Evolutionary conservation across 2,329 filamentous ascomycete species (phyloP).

Genomic region (Trichoderma koningii): DNA sequence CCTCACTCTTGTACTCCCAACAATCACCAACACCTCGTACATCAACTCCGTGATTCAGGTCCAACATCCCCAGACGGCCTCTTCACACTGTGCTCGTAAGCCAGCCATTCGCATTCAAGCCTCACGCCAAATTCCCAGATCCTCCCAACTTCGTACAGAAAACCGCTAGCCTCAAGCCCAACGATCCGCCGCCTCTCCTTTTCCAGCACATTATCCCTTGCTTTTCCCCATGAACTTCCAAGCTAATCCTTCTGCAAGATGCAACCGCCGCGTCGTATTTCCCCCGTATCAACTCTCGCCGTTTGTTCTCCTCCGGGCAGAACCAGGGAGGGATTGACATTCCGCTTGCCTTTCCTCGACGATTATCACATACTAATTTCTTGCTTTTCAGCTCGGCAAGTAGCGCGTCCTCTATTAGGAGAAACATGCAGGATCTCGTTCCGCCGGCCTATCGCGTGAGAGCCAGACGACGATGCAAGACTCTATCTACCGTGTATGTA

Average conservation of each 20-base stretch:
- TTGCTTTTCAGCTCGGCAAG: background rate
- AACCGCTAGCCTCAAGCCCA: background rate
- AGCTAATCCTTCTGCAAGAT: no score
- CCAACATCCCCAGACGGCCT: background rate
- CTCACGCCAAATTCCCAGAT: background rate
- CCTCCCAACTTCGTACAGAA: background rate
- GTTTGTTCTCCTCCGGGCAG: background rate
- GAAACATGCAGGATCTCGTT: background rate
- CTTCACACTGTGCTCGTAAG: constrained; percentile 7
- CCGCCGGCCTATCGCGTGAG: background rate
- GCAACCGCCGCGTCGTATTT: constrained; percentile 11
- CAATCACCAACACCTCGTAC: no score
- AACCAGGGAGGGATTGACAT: background rate
- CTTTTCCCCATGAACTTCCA: no score
- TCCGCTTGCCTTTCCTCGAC: background rate
- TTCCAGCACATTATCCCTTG: background rate
- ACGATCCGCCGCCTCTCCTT: background rate
- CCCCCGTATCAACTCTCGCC: constrained; percentile 20
- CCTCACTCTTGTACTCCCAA: no score
- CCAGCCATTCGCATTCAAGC: constrained; percentile 24
- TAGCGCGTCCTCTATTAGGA: background rate
- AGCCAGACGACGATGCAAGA: background rate
- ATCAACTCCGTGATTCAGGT: background rate
- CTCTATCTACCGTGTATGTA: no score
- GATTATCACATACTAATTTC: background rate